A percentile compares a stretch with the other conserved stretches of the same genome.
Evolutionary conservation across 208 protist species (phyloP).

Genomic region (Crithidia acanthocephali): DNA sequence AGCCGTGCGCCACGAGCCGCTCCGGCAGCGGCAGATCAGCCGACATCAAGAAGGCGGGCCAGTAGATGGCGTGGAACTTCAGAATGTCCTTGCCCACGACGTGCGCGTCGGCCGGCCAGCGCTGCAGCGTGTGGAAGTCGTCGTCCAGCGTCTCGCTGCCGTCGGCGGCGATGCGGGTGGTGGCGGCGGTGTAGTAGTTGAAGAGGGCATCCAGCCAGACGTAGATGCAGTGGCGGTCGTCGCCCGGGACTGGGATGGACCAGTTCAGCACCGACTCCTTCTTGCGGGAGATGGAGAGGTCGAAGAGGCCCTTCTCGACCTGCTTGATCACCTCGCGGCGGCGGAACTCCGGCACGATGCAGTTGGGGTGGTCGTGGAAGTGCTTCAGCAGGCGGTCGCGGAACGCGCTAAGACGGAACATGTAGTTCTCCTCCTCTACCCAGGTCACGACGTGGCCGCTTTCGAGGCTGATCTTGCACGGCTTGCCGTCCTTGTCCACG

Average conservation of each 20-base stretch:
- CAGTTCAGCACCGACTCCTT: conserved; percentile 89
- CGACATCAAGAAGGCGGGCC: conserved; percentile 98
- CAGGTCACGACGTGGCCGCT: conserved; percentile 94
- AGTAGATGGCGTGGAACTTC: conserved; percentile 99
- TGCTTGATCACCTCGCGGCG: conserved; percentile 93
- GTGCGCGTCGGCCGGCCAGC: conserved; percentile 91
- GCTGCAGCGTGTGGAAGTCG: conserved; percentile 45
- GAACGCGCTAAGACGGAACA: conserved; percentile 96
- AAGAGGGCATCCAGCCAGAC: conserved; percentile 99
- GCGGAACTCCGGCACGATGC: conserved; percentile 93
- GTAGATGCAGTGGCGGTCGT: conserved; percentile 97
- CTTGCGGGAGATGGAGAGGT: conserved; percentile 97
- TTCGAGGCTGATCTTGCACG: conserved; percentile 94
- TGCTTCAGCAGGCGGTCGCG: conserved; percentile 85
- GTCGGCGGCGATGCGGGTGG: conserved; percentile 44
- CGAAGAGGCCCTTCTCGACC: conserved; percentile 88
- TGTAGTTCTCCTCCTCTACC: conserved; percentile 98
- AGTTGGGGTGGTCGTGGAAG: conserved; percentile 82
- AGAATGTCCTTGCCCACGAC: conserved; percentile 99
- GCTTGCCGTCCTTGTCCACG: conserved; percentile 90
- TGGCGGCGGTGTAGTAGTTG: conserved; percentile 98
- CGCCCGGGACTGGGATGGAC: conserved; percentile 97
- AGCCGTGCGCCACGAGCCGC: conserved; percentile 93
- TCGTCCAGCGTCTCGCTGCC: conserved; percentile 49
- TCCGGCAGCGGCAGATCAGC: conserved; percentile 94